A percentile compares a stretch with the other conserved stretches of the same genome.
Conservation (phyloP, 2,329 filamentous ascomycete genomes). For the Metarhizium album region DNA sequence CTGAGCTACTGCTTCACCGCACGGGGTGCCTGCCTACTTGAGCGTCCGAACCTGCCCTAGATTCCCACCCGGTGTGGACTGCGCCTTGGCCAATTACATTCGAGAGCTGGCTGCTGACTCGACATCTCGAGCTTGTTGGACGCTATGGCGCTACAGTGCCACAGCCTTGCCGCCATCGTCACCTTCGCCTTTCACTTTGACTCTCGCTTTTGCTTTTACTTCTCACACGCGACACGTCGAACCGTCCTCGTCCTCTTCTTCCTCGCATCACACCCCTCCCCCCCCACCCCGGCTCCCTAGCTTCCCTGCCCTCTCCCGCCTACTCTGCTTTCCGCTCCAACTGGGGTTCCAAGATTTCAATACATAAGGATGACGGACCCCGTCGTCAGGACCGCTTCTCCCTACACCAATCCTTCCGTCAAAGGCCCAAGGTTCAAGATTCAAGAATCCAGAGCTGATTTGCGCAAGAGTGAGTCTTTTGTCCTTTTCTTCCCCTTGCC, state of each 20-base stretch:
- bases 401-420: constrained; percentile 26
- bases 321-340: constrained; percentile 4
- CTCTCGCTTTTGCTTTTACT: too few species aligned
- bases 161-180: constrained; percentile 3
- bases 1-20: neutral
- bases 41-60: constrained; percentile 1
- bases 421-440: constrained; percentile 29
- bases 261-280: constrained; percentile 8
- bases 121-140: too few species aligned
- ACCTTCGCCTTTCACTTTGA: too few species aligned
- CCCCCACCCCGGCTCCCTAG: neutral
- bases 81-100: constrained; percentile 3
- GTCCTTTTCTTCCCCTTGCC: neutral
- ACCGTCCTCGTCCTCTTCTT: neutral
- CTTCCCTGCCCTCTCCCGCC: neutral
- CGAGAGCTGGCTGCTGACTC: too few species aligned
- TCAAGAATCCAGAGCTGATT: constrained; percentile 25
- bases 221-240: neutral
- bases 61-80: constrained; percentile 4
- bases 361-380: constrained; percentile 30
- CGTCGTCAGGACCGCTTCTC: constrained; percentile 26
- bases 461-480: constrained; percentile 30
- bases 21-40: neutral
- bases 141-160: constrained; percentile 3
- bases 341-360: constrained; percentile 17